Conservation (phyloP, 768 basidiomycete genomes). For the Suillus paluster region DNA sequence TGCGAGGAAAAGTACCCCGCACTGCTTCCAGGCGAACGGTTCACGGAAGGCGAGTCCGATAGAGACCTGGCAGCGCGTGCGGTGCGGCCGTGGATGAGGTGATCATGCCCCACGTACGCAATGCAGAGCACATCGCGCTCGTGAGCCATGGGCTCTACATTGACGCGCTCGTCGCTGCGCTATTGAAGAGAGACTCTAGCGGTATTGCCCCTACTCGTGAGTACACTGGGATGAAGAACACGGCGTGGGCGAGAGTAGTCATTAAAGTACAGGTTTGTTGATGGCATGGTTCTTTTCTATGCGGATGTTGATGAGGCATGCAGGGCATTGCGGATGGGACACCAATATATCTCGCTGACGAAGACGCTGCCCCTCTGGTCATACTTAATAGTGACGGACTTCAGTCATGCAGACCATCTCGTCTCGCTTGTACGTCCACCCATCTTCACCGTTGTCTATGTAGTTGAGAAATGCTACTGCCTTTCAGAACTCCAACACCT, state of each 20-base stretch:
- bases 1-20: conserved; percentile 59
- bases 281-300: not conserved
- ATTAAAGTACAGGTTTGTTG: conserved; percentile 51
- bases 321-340: conserved; percentile 34
- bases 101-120: conserved; percentile 54
- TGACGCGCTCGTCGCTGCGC: conserved; percentile 55
- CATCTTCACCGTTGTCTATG: not conserved
- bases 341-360: conserved; percentile 25
- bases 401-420: conserved; percentile 62
- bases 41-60: conserved; percentile 74
- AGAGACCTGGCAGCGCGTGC: conserved; percentile 66
- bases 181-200: conserved; percentile 49
- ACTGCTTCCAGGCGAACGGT: conserved; percentile 48
- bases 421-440: conserved; percentile 53
- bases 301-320: conserved; percentile 1
- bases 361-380: conserved; percentile 38
- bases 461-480: conserved; percentile 20
- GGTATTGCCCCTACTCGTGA: conserved; percentile 27
- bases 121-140: conserved; percentile 60
- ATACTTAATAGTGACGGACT: conserved; percentile 52
- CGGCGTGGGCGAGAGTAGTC: conserved; percentile 66
- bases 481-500: conserved; percentile 65
- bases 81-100: conserved; percentile 52
- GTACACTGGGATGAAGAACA: conserved; percentile 63
- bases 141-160: conserved; percentile 82